These are phyloP conservation scores for Spirogloea muscicola DNA, from an alignment of 139 green algal genomes.

Conservation along the genomic window DNA sequence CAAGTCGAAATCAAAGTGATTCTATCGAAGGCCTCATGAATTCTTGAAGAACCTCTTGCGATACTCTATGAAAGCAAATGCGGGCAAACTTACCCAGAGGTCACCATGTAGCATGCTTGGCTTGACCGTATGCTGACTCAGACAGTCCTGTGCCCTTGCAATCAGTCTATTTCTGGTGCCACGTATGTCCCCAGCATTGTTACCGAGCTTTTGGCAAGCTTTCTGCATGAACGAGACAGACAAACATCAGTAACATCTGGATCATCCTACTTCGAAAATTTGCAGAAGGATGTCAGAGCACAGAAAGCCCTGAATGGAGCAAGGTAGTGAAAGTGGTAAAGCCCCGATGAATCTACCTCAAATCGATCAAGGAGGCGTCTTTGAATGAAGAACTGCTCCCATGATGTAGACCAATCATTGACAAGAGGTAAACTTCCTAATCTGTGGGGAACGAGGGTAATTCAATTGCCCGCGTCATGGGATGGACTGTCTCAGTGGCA, in stretches of 20 bases:
- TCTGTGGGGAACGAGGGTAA: too few species aligned
- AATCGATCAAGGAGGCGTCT: constrained; percentile 25
- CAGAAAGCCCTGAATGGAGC: not conserved
- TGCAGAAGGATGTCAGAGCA: not conserved
- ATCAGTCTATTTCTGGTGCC: not conserved
- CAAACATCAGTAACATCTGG: not conserved
- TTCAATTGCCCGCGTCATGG: too few species aligned
- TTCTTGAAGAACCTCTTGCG: not conserved
- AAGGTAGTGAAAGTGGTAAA: not conserved
- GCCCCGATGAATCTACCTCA: too few species aligned
- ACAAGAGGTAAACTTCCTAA: too few species aligned
- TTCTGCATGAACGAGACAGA: constrained; percentile 17
- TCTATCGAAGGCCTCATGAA: not conserved
- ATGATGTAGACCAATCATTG: constrained; percentile 22
- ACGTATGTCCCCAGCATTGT: not conserved
- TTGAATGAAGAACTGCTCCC: constrained; percentile 33
- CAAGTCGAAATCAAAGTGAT: not conserved
- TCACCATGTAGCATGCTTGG: constrained; percentile 42
- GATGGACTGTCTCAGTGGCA: too few species aligned
- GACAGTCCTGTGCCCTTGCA: not conserved
- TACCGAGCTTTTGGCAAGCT: constrained; percentile 7
- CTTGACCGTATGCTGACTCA: constrained; percentile 1
- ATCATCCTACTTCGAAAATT: too few species aligned
- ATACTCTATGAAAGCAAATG: constrained; percentile 10
- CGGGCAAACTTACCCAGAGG: constrained; percentile 29